These are phyloP conservation scores for Apiospora saccharicola DNA, from an alignment of 2,329 filamentous ascomycete genomes.

Conservation along the genomic window DNA sequence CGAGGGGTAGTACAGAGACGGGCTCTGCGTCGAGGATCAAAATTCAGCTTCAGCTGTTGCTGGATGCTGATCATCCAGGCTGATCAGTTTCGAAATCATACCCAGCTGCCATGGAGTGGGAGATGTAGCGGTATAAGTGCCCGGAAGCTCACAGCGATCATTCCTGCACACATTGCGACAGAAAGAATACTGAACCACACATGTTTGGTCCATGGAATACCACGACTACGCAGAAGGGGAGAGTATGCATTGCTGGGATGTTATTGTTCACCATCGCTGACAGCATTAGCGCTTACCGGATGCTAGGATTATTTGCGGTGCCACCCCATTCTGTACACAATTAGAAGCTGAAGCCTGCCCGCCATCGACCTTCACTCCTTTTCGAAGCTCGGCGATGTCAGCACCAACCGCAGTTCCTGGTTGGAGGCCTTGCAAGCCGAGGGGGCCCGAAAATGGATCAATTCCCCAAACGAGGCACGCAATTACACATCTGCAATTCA, in stretches of 20 bases:
- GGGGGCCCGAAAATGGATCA: neutral
- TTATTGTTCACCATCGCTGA: neutral
- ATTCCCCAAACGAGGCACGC: neutral
- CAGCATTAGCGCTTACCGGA: conserved; percentile 5
- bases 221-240: neutral
- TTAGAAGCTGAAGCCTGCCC: neutral
- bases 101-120: neutral
- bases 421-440: neutral
- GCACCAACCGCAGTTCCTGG: neutral
- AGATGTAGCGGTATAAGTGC: neutral
- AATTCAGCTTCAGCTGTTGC: neutral
- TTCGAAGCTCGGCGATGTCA: neutral
- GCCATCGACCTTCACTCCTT: neutral
- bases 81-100: neutral
- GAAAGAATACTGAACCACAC: neutral
- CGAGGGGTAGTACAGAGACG: neutral
- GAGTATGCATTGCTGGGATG: neutral
- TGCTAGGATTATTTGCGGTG: neutral
- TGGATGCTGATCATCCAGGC: neutral
- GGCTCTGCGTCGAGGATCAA: neutral
- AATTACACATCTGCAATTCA: neutral
- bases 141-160: neutral
- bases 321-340: neutral
- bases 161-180: neutral
- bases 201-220: neutral